These are phyloP conservation scores for Pyrus pyrifolia DNA, from an alignment of 306 rosid species.

Conservation along the genomic window DNA sequence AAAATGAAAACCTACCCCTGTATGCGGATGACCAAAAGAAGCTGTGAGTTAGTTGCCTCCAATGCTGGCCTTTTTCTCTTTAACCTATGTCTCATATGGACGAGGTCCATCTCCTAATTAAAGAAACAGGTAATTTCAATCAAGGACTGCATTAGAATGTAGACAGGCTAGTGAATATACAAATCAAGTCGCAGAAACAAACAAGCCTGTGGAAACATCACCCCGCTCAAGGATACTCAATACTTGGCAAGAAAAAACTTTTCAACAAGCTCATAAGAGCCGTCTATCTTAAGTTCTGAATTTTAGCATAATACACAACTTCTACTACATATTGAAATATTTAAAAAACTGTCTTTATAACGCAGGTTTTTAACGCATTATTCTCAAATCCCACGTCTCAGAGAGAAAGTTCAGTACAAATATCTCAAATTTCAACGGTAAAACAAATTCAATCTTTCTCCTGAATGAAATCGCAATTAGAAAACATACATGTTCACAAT, in stretches of 20 bases:
- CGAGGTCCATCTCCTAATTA: conserved; percentile 67
- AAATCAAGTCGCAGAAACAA: neutral
- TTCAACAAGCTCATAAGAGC: neutral
- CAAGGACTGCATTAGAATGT: neutral
- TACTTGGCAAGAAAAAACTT: too few relatives aligned
- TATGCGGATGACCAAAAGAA: conserved; percentile 58
- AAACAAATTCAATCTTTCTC: neutral
- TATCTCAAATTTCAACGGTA: neutral
- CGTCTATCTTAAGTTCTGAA: neutral
- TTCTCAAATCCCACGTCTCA: neutral
- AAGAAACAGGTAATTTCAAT: neutral
- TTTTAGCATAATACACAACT: neutral
- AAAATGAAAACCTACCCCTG: conserved; percentile 47
- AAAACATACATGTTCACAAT: neutral
- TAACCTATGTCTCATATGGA: conserved; percentile 60
- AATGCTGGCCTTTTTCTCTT: conserved; percentile 47
- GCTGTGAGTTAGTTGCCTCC: conserved; percentile 26
- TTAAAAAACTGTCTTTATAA: neutral
- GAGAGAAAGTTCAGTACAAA: neutral
- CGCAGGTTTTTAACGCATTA: neutral
- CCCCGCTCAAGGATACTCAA: neutral
- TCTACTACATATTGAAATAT: neutral
- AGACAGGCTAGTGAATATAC: neutral
- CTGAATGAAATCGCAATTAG: neutral
- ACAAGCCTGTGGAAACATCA: neutral